Percentiles rank a stretch among this genome's conserved stretches.
These are phyloP conservation scores for Heracleum sosnowskyi DNA, from an alignment of 129 eudicot genomes.

Conservation along the genomic window DNA sequence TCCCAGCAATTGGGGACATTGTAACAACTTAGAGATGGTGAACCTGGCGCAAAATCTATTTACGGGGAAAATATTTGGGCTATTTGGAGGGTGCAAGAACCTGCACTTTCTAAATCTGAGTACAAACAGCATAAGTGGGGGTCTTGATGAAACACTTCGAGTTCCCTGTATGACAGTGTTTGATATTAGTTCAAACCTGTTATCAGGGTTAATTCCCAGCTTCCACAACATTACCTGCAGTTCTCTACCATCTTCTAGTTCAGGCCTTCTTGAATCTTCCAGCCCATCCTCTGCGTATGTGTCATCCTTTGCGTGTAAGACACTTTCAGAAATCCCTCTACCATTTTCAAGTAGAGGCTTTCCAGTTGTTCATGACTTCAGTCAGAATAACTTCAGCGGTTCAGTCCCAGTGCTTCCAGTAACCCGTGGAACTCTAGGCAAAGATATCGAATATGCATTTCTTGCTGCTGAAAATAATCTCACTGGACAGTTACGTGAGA, in stretches of 20 bases:
- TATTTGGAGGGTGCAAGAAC: conserved; percentile 8
- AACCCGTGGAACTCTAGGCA: neutral
- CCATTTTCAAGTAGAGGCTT: conserved; percentile 4
- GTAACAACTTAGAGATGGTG: conserved; percentile 12
- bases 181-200: neutral
- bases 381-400: conserved; percentile 1
- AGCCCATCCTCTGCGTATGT: neutral
- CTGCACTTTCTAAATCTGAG: conserved; percentile 9
- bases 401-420: conserved; percentile 5
- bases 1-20: conserved; percentile 12
- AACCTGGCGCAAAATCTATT: conserved; percentile 7
- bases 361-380: conserved; percentile 8
- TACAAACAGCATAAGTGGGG: conserved; percentile 3
- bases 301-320: conserved; percentile 6
- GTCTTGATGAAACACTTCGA: conserved; percentile 6
- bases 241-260: neutral
- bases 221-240: conserved; percentile 2
- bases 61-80: neutral
- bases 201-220: conserved; percentile 3
- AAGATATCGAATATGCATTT: conserved; percentile 4
- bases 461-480: conserved; percentile 26
- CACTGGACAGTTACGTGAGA: conserved; percentile 24
- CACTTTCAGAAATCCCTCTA: conserved; percentile 1
- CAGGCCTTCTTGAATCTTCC: neutral
- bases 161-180: conserved; percentile 13